Evolutionary conservation across 805 yeast species (phyloP), one percentile per base, ranked within the genome.

Genomic region (Metschnikowia dekortorum): DNA sequence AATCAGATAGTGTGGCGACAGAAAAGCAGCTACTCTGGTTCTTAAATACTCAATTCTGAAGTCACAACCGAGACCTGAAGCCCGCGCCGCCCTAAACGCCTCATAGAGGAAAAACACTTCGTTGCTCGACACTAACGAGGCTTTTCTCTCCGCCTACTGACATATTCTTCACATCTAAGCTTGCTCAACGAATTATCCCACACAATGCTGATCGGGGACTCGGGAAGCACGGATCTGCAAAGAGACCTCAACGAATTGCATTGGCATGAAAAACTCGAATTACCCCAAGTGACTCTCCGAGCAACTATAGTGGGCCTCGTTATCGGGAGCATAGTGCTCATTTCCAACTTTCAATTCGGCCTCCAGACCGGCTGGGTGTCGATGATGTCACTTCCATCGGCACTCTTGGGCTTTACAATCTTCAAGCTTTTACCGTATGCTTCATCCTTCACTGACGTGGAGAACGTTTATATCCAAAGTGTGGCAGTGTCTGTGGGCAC

Each of bases 351-450:
- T 70, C 98, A 92, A 64, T 92, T 92, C 65, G 99, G 98, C 1
- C 73, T 92, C 18, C 99, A 92, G 64, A 92, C 97, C 0, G 99
- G 99, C 1, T 92, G 99, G 99, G 97, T 94, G 6, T 89, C 97
- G 9, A 92, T 92, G 99, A 94, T 92, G 99, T 87, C 96, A 22
- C 73, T 92, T 48, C 98, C 99, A 0, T 85, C 96, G 4, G 97
- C 98, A 0, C 68, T 92, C 47, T 68, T 92, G 28, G 97, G 96
- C 0, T 91, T 83, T 65, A 86, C 97, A 0, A 71, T 87, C 16
- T 92, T 91, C 73, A 88, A 84, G 58, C 59, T 85, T 2, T 67
- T 66, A 35, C 83, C 83, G 0, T 81, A 82, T 60, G 54, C 68
- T 2, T 39, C 47, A 6, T 51, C 58, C 16, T 73, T 73, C 51